phyloP scores from a whole-genome alignment of 1,139 yeast species.

The Lodderomyces margitis region DNA sequence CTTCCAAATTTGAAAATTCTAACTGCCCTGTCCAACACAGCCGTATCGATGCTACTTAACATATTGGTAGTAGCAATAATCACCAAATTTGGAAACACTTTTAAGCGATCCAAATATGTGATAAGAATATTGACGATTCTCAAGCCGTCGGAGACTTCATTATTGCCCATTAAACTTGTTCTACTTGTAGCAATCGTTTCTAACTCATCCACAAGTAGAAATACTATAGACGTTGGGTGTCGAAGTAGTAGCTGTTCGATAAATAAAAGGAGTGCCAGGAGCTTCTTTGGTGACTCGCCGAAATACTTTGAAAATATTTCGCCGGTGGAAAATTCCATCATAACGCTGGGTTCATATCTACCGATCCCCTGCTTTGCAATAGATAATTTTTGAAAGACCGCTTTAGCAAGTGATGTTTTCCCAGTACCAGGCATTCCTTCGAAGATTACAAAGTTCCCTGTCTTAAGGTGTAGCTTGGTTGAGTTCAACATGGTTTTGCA shows the following conservation, averaged over 20 bases:
- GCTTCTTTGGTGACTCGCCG: conserved; percentile 39
- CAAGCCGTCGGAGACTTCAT: conserved; percentile 17
- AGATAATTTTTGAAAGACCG: conserved; percentile 33
- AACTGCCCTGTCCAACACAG: conserved; percentile 37
- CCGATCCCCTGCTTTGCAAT: conserved; percentile 13
- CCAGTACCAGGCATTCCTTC: conserved; percentile 26
- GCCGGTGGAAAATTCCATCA: conserved; percentile 35
- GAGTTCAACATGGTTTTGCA: conserved; percentile 12
- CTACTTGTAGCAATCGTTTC: conserved; percentile 40
- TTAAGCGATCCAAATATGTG: conserved; percentile 32
- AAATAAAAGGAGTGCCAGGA: conserved; percentile 28
- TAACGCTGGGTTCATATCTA: conserved; percentile 14
- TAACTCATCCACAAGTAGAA: conserved; percentile 36
- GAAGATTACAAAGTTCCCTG: conserved; percentile 6
- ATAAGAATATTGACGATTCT: conserved; percentile 38
- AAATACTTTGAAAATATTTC: conserved; percentile 38
- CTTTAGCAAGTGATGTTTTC: conserved; percentile 47
- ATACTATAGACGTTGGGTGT: conserved; percentile 17
- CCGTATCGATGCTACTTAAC: conserved; percentile 23
- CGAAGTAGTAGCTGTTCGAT: conserved; percentile 21
- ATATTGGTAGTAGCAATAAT: conserved; percentile 36
- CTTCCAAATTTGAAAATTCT: conserved; percentile 24
- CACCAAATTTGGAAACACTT: conserved; percentile 24
- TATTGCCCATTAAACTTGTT: conserved; percentile 23
- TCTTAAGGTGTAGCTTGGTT: background rate